These are phyloP conservation scores for Exserohilum rostratum DNA, from an alignment of 2,329 filamentous ascomycete species.

Conservation along the genomic window DNA sequence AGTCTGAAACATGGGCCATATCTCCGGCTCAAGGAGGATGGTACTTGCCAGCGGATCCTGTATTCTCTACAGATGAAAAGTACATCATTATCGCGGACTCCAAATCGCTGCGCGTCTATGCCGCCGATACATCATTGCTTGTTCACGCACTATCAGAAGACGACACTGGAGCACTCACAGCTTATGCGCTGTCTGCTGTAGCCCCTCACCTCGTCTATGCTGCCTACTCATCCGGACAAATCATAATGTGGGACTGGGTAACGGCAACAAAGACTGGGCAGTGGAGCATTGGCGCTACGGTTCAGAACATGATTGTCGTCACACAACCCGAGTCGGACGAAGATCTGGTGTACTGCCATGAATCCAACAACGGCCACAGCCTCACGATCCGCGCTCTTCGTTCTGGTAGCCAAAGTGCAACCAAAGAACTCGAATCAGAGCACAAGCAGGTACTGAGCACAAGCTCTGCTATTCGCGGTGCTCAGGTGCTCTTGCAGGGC, in stretches of 20 bases:
- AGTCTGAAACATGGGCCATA: conserved; percentile 37
- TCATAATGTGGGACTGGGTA: conserved; percentile 66
- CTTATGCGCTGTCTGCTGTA: conserved; percentile 58
- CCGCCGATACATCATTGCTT: conserved; percentile 79
- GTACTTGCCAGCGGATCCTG: conserved; percentile 61
- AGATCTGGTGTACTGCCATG: conserved; percentile 50
- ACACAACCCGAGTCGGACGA: conserved; percentile 36
- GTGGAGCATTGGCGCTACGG: conserved; percentile 51
- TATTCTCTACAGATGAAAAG: conserved; percentile 64
- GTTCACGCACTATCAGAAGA: conserved; percentile 69
- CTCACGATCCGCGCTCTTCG: conserved; percentile 45
- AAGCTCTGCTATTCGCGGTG: conserved; percentile 43
- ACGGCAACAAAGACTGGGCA: conserved; percentile 51
- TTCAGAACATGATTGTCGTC: conserved; percentile 42
- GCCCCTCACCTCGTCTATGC: conserved; percentile 61
- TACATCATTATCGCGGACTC: conserved; percentile 75
- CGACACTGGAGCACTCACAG: conserved; percentile 53
- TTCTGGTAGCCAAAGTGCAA: conserved; percentile 32
- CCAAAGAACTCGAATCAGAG: conserved; percentile 27
- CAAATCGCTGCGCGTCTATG: conserved; percentile 79
- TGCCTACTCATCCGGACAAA: conserved; percentile 56
- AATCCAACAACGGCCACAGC: conserved; percentile 48
- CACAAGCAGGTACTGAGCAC: conserved; percentile 49
- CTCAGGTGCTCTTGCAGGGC: conserved; percentile 60
- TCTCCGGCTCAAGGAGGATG: conserved; percentile 61